phyloP scores from a whole-genome alignment of 2,329 filamentous ascomycete species.

The Monascus ruber region DNA sequence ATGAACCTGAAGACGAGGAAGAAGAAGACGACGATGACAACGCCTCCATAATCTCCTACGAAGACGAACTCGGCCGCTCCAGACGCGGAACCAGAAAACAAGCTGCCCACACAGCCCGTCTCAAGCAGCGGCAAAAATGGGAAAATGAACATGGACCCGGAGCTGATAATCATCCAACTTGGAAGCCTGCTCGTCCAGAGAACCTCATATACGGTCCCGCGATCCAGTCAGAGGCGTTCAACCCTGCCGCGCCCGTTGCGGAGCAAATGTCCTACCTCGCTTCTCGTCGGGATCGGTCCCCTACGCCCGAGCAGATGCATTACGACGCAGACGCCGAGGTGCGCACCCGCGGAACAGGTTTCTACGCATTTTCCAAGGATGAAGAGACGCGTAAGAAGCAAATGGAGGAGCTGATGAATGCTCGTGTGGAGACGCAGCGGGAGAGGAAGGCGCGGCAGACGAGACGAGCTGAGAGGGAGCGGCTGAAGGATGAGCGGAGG shows the following conservation, averaged over 20 bases:
- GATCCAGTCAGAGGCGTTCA: constrained; percentile 74
- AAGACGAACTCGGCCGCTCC: constrained; percentile 85
- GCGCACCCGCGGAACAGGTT: constrained; percentile 76
- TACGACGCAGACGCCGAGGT: constrained; percentile 81
- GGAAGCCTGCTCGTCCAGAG: constrained; percentile 45
- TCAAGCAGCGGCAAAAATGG: constrained; percentile 22
- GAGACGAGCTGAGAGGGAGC: constrained; percentile 47
- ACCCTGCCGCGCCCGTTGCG: constrained; percentile 52
- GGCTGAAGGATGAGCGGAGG: constrained; percentile 50
- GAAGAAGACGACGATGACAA: constrained; percentile 32
- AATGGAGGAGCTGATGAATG: constrained; percentile 61
- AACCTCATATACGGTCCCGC: constrained; percentile 76
- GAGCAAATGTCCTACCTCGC: constrained; percentile 70
- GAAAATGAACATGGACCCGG: constrained; percentile 2
- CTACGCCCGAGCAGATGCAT: constrained; percentile 68
- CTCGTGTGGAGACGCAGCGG: constrained; percentile 57
- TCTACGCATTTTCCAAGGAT: constrained; percentile 79
- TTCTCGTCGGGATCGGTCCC: constrained; percentile 61
- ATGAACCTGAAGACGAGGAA: constrained; percentile 24
- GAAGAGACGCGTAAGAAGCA: constrained; percentile 55
- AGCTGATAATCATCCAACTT: constrained; percentile 11
- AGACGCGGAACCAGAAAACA: constrained; percentile 61
- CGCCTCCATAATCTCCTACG: constrained; percentile 66
- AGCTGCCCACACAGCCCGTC: constrained; percentile 51
- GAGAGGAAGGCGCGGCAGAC: constrained; percentile 46